Conservation (phyloP, 2,329 filamentous ascomycete genomes). For the Diaporthe ilicicola region DNA sequence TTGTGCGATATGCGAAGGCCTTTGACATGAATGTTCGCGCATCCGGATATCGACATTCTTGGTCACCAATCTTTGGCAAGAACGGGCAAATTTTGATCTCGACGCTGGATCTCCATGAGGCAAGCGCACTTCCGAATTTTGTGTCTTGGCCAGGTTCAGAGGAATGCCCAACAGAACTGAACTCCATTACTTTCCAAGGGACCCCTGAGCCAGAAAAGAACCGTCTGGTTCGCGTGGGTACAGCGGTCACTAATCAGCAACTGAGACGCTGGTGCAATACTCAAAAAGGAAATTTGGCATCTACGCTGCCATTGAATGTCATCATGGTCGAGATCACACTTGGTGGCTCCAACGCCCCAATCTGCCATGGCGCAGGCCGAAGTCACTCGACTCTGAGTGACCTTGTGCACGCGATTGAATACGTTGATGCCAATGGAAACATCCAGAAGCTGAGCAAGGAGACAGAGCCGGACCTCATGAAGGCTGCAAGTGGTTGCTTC, state of each 20-base stretch:
- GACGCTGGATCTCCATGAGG: slow-evolving; percentile 48
- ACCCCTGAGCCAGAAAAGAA: slow-evolving; percentile 41
- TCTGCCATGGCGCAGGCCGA: slow-evolving; percentile 57
- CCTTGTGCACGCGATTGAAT: slow-evolving; percentile 55
- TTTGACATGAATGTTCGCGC: slow-evolving; percentile 49
- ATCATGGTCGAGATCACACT: slow-evolving; percentile 58
- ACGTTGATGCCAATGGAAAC: slow-evolving; percentile 54
- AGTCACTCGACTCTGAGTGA: slow-evolving; percentile 54
- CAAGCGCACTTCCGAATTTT: slow-evolving; percentile 48
- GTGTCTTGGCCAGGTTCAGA: slow-evolving; percentile 32
- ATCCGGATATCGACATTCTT: slow-evolving; percentile 54
- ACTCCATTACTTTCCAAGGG: slow-evolving; percentile 46
- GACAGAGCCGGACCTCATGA: slow-evolving; percentile 47
- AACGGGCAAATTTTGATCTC: slow-evolving; percentile 53
- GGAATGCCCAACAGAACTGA: slow-evolving; percentile 44
- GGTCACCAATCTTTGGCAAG: slow-evolving; percentile 50
- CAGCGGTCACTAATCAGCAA: slow-evolving; percentile 54
- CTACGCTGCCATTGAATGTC: slow-evolving; percentile 54
- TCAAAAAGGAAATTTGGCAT: slow-evolving; percentile 46
- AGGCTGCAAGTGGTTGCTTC: slow-evolving; percentile 54
- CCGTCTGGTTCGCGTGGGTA: slow-evolving; percentile 50
- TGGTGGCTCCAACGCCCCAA: slow-evolving; percentile 53
- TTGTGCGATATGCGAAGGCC: slow-evolving; percentile 48
- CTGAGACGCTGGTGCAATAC: slow-evolving; percentile 51
- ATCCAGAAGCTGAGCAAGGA: slow-evolving; percentile 44